Evolutionary conservation across 129 eudicot genomes (phyloP).

Genomic region (Escallonia herrerae): DNA sequence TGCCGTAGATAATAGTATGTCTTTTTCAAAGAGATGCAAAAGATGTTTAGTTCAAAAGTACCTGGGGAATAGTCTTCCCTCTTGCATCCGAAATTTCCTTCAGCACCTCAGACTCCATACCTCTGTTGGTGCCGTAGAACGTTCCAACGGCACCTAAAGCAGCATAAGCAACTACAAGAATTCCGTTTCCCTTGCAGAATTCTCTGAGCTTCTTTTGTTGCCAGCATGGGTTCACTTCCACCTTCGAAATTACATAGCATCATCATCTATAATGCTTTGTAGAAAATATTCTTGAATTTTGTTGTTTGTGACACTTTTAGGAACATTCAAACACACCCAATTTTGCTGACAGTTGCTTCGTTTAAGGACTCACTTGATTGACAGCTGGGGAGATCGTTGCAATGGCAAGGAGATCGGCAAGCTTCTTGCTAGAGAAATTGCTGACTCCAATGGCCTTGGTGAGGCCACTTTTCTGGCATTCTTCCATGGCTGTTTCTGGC

Average conservation of each 20-base stretch:
- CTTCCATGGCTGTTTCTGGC: no score
- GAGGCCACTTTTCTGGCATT: conserved; percentile 35
- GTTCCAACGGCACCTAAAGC: conserved; percentile 32
- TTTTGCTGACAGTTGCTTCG: neutral
- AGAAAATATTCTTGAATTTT: neutral
- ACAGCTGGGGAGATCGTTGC: conserved; percentile 42
- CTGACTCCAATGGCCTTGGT: conserved; percentile 40
- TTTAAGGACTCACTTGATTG: conserved; percentile 30
- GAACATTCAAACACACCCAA: neutral
- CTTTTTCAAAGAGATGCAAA: neutral
- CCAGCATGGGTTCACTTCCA: conserved; percentile 50
- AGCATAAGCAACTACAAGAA: conserved; percentile 28
- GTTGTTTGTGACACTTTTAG: neutral
- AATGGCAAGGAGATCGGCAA: conserved; percentile 16
- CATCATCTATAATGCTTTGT: no score
- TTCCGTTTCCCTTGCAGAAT: conserved; percentile 32
- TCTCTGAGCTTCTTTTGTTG: conserved; percentile 47
- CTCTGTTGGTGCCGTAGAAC: conserved; percentile 28
- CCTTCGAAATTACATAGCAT: conserved; percentile 6
- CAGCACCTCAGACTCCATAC: conserved; percentile 26
- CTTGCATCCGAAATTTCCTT: conserved; percentile 30
- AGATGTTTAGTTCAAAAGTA: neutral
- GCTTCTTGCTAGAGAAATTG: conserved; percentile 37
- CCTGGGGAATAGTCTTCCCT: conserved; percentile 49
- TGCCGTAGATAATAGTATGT: no score